Conservation (phyloP, 2,329 filamentous ascomycete genomes). For the Cordyceps farinosa region DNA sequence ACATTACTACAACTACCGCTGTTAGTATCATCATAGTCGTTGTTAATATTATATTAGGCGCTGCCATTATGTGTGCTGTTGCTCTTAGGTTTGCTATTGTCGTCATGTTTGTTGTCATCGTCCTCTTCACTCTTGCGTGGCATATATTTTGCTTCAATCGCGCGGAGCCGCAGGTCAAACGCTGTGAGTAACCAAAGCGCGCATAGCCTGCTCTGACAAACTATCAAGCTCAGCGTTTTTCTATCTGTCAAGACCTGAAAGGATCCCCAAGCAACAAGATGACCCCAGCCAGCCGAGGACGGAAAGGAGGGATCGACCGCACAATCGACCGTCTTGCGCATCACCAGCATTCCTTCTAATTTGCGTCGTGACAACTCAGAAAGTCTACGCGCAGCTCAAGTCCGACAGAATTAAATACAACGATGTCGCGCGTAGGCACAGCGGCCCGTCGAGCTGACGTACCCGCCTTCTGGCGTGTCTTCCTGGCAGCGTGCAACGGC, state of each 20-base stretch:
- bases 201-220: not conserved
- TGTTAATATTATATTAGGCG: too few relatives aligned
- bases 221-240: not conserved
- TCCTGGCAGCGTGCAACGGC: not conserved
- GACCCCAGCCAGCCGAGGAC: not conserved
- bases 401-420: not conserved
- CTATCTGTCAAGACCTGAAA: too few relatives aligned
- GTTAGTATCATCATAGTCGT: too few relatives aligned
- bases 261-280: not conserved
- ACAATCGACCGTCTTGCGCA: not conserved
- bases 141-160: not conserved
- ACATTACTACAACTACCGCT: too few relatives aligned
- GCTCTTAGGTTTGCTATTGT: too few relatives aligned
- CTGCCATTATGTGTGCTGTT: too few relatives aligned
- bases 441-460: not conserved
- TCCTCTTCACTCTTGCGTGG: too few relatives aligned
- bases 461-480: not conserved
- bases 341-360: not conserved
- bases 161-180: not conserved
- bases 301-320: not conserved
- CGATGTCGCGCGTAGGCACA: not conserved
- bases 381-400: not conserved
- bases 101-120: too few relatives aligned
- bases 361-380: not conserved
- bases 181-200: not conserved